phyloP scores from a whole-genome alignment of 495 filamentous ascomycete species.

The Melanomma pulvis-pyrius region DNA sequence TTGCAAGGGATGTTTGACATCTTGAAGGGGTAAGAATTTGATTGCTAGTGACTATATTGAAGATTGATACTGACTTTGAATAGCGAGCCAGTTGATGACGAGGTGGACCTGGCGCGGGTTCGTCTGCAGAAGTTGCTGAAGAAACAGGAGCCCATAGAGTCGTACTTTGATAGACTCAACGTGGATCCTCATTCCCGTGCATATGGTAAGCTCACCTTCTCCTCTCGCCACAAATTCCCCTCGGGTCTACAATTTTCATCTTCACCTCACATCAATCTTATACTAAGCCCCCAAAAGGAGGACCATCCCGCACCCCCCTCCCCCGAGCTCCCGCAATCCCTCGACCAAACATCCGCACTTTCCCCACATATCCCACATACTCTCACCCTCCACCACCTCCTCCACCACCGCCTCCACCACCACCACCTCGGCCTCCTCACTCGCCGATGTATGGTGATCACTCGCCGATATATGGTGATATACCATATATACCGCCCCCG shows the following conservation, averaged over 20 bases:
- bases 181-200: slow-evolving; percentile 15
- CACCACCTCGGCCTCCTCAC: slow-evolving; percentile 15
- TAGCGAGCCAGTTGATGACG: slow-evolving; percentile 21
- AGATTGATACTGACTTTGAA: not conserved
- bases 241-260: not conserved
- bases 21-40: slow-evolving; percentile 30
- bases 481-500: slow-evolving; percentile 36
- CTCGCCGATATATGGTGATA: slow-evolving; percentile 32
- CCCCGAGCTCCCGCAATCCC: not conserved
- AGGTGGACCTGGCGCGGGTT: slow-evolving; percentile 14
- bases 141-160: slow-evolving; percentile 35
- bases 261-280: not conserved
- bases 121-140: slow-evolving; percentile 29
- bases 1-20: slow-evolving; percentile 52
- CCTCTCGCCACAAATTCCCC: too few relatives aligned
- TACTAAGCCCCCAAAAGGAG: not conserved
- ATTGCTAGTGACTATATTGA: not conserved
- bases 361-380: not conserved
- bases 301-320: not conserved
- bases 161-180: slow-evolving; percentile 26
- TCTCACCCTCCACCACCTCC: slow-evolving; percentile 16
- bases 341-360: not conserved
- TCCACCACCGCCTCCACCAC: slow-evolving; percentile 13
- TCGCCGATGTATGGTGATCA: not conserved
- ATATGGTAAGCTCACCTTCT: slow-evolving; percentile 6